These are phyloP conservation scores for Backusella mclennaniae DNA, from an alignment of 192 early-diverging fungal species.

Conservation along the genomic window DNA sequence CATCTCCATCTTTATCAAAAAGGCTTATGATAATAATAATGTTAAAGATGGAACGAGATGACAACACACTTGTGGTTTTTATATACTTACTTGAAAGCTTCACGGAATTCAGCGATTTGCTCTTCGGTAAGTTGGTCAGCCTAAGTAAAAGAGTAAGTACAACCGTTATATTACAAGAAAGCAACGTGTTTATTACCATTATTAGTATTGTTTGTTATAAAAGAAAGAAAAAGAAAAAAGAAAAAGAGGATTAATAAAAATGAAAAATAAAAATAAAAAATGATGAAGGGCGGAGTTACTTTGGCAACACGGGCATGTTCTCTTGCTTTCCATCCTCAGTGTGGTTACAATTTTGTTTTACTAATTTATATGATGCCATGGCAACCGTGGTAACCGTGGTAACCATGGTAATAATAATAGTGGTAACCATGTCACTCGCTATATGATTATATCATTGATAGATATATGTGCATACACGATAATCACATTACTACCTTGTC, in stretches of 20 bases:
- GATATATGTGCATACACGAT: not conserved
- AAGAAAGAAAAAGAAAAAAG: not conserved
- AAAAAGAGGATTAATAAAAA: not conserved
- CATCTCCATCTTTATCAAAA: slow-evolving; percentile 95
- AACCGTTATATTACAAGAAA: not conserved
- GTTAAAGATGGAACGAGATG: not conserved
- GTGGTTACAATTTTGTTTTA: not conserved
- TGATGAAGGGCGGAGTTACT: not conserved
- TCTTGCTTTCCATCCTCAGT: not conserved
- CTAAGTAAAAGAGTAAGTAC: slow-evolving; percentile 32
- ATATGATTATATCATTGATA: no score
- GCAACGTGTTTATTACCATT: slow-evolving; percentile 12
- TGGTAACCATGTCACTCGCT: no score
- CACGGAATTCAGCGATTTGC: slow-evolving; percentile 84
- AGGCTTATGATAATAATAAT: slow-evolving; percentile 56
- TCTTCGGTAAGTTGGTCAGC: slow-evolving; percentile 87
- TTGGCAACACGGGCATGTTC: not conserved
- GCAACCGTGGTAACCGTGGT: not conserved
- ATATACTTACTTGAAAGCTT: slow-evolving; percentile 69
- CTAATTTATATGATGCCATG: not conserved
- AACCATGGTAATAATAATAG: no score
- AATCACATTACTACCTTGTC: not conserved
- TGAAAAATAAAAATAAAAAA: not conserved
- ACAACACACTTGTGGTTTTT: not conserved
- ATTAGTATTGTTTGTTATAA: not conserved